Evolutionary conservation across 257 asterid species (phyloP).

Genomic region (Pogostemon cablin): DNA sequence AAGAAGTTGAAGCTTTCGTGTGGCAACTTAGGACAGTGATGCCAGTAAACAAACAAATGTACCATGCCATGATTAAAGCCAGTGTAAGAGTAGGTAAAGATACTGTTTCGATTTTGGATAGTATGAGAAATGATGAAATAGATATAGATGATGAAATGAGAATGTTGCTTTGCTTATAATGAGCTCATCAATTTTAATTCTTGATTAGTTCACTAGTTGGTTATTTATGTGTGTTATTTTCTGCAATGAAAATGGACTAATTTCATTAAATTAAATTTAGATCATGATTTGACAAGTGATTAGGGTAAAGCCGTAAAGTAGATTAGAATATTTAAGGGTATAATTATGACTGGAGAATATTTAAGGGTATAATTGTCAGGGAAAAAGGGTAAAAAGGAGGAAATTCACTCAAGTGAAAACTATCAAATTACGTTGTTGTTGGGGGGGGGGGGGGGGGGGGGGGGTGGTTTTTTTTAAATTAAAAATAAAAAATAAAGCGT

Average conservation of each 20-base stretch:
- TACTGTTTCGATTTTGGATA: constrained; percentile 30
- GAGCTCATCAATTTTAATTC: neutral
- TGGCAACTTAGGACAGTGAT: constrained; percentile 42
- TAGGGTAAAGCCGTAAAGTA: too few relatives aligned
- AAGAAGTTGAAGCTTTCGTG: constrained; percentile 52
- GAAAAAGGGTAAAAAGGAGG: too few relatives aligned
- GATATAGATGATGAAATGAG: constrained; percentile 41
- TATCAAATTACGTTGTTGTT: too few relatives aligned
- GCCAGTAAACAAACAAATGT: constrained; percentile 37
- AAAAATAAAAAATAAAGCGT: too few relatives aligned
- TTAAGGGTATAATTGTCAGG: too few relatives aligned
- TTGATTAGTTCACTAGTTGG: neutral
- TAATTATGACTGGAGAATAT: too few relatives aligned
- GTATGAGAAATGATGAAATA: constrained; percentile 39
- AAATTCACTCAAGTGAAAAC: too few relatives aligned
- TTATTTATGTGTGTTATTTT: neutral
- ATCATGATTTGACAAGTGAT: neutral
- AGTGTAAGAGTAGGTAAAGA: constrained; percentile 37
- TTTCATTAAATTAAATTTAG: too few relatives aligned
- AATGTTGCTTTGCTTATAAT: constrained; percentile 36
- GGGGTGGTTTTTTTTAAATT: too few relatives aligned
- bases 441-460: too few relatives aligned
- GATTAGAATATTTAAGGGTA: too few relatives aligned
- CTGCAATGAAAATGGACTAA: neutral
- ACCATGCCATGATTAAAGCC: constrained; percentile 38